Evolutionary conservation across 176 grass and related monocot genomes (phyloP), one percentile per base, ranked within the genome.

Genomic region (Triticum timopheevii): DNA sequence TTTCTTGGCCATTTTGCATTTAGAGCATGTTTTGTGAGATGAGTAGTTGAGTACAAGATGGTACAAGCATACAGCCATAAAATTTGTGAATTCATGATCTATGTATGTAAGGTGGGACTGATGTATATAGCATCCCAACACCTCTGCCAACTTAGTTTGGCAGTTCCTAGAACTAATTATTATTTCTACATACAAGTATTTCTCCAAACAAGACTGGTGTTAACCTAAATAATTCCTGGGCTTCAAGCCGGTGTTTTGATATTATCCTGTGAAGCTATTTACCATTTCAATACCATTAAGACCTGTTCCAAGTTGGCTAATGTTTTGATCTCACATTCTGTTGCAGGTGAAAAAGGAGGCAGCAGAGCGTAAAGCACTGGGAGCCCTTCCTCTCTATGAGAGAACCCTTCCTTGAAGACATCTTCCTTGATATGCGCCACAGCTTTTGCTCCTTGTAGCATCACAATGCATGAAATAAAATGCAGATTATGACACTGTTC

Each of bases 341-440:
- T 70, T 77, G 77, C 84, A 97, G 95, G 95, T 97, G 50, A 94
- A 97, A 86, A 97, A 84, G 88, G 95, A 97, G 84, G 79, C 40
- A 25, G 87, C 91, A 1, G 92, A 97, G 58, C 87, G 95, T 65
- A 75, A 95, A 82, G 90, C 93, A 38, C 84, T 97, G 70, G 95
- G 92, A 88, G 92, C 95, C 64, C 92, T 97, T 86, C 95, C 92
- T 70, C 79, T 97, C 44, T 90, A 95, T 78, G 87, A 97, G 95
- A 90, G 95, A 40, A 88, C 92, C 67, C 88, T 95, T 91, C 95
- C 95, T 47, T 97, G 80, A 88, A 77, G 15, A 6, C 65, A 33
- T 86, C n/a, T 73, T 15, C 38, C 22, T 79, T 82, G 33, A 81
- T 39, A 40, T 76, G 16, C 28, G 1, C n/a, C 20, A 2, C 34